Evolutionary conservation across 2,329 filamentous ascomycete genomes (phyloP).

Genomic region (Colletotrichum sp.): DNA sequence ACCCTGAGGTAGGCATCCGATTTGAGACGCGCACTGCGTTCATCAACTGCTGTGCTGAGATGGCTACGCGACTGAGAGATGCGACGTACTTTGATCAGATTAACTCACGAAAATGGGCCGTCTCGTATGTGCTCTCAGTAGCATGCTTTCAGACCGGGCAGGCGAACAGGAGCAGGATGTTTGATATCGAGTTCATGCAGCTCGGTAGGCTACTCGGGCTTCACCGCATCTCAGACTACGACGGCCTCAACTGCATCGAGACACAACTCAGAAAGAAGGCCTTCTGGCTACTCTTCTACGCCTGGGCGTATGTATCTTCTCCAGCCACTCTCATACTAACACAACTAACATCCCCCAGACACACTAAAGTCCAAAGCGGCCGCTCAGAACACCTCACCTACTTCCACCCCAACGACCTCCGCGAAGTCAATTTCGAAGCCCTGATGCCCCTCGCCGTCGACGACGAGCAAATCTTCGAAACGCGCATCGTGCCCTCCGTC

Average conservation of each 20-base stretch:
- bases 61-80: constrained; percentile 26
- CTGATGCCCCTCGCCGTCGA: constrained; percentile 34
- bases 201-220: constrained; percentile 35
- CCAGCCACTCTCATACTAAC: not conserved
- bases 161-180: constrained; percentile 38
- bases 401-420: constrained; percentile 31
- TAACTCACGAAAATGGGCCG: constrained; percentile 38
- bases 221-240: constrained; percentile 34
- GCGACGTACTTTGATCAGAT: constrained; percentile 30
- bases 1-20: constrained; percentile 21
- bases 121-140: constrained; percentile 35
- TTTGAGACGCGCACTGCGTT: constrained; percentile 28
- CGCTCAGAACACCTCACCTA: constrained; percentile 28
- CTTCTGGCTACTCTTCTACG: constrained; percentile 40
- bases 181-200: constrained; percentile 39
- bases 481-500: not conserved
- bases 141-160: constrained; percentile 39
- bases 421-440: constrained; percentile 34
- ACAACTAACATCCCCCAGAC: constrained; percentile 2
- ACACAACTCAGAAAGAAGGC: constrained; percentile 39
- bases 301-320: constrained; percentile 24
- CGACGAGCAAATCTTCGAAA: constrained; percentile 36
- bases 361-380: constrained; percentile 25
- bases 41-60: constrained; percentile 29
- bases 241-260: constrained; percentile 35